These are phyloP conservation scores for Bipolaris oryzae DNA, from an alignment of 2,329 filamentous ascomycete species.

Conservation along the genomic window DNA sequence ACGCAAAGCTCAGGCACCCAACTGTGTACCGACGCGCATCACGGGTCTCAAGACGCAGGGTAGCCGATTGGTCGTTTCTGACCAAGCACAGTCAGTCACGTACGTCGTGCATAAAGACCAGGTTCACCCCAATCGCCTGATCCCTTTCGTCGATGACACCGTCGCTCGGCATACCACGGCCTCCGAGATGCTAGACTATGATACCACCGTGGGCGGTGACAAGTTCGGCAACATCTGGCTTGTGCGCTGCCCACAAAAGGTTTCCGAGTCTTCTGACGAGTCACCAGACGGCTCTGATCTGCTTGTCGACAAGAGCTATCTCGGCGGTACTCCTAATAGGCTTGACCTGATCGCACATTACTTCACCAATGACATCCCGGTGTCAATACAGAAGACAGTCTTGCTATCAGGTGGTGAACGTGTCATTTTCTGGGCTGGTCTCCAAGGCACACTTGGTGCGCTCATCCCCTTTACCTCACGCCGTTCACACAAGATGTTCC, in stretches of 20 bases:
- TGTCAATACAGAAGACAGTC: slow-evolving; percentile 84
- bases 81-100: slow-evolving; percentile 89
- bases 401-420: slow-evolving; percentile 91
- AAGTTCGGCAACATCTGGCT: slow-evolving; percentile 98
- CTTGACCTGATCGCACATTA: slow-evolving; percentile 86
- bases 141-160: slow-evolving; percentile 91
- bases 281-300: slow-evolving; percentile 89
- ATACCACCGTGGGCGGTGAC: slow-evolving; percentile 91
- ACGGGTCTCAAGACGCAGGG: slow-evolving; percentile 88
- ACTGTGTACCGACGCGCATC: slow-evolving; percentile 81
- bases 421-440: slow-evolving; percentile 87
- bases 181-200: slow-evolving; percentile 95
- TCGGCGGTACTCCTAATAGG: slow-evolving; percentile 86
- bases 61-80: slow-evolving; percentile 87
- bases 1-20: slow-evolving; percentile 79
- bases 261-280: slow-evolving; percentile 88
- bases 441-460: slow-evolving; percentile 93
- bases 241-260: slow-evolving; percentile 82
- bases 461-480: slow-evolving; percentile 89
- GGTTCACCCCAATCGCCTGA: slow-evolving; percentile 80
- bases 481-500: slow-evolving; percentile 97
- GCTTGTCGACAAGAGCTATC: slow-evolving; percentile 86
- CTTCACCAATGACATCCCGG: slow-evolving; percentile 90
- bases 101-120: slow-evolving; percentile 89
- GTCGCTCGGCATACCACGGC: slow-evolving; percentile 90